A percentile compares a stretch with the other conserved stretches of the same genome.
Conservation (phyloP, 129 eudicot species). For the Artemisia argyi region DNA sequence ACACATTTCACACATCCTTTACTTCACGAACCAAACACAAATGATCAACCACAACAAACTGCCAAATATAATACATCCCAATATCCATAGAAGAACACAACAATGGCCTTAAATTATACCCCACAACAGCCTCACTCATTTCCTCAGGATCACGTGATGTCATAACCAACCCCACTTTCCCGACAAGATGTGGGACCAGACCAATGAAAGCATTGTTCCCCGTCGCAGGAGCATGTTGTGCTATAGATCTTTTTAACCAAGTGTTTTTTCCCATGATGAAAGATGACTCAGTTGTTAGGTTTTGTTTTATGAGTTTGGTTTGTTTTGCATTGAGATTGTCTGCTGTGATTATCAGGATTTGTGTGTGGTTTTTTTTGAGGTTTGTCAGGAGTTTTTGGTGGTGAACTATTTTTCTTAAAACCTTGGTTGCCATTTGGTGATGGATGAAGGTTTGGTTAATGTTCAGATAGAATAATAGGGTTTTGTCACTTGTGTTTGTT, state of each 20-base stretch:
- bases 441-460: too few species aligned
- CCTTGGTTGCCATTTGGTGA: slow-evolving; percentile 38
- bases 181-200: slow-evolving; percentile 43
- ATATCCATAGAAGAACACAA: slow-evolving; percentile 60
- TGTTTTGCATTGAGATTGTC: slow-evolving; percentile 53
- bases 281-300: slow-evolving; percentile 22
- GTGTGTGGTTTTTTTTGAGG: slow-evolving; percentile 31
- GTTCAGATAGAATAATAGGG: too few species aligned
- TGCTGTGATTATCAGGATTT: slow-evolving; percentile 39
- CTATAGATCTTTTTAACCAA: slow-evolving; percentile 44
- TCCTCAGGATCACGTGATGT: slow-evolving; percentile 55
- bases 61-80: slow-evolving; percentile 43
- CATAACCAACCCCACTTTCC: slow-evolving; percentile 62
- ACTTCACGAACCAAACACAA: slow-evolving; percentile 31
- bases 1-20: too few species aligned
- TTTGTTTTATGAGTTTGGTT: slow-evolving; percentile 39
- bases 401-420: slow-evolving; percentile 39
- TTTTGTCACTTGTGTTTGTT: too few species aligned
- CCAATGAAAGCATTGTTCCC: slow-evolving; percentile 31
- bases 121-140: slow-evolving; percentile 48
- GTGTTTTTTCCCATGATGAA: slow-evolving; percentile 65
- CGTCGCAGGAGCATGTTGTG: slow-evolving; percentile 44
- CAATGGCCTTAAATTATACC: slow-evolving; percentile 44
- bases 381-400: slow-evolving; percentile 36
- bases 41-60: slow-evolving; percentile 40